Evolutionary conservation across 441 rosid species (phyloP).

Genomic region (Populus hybrid): DNA sequence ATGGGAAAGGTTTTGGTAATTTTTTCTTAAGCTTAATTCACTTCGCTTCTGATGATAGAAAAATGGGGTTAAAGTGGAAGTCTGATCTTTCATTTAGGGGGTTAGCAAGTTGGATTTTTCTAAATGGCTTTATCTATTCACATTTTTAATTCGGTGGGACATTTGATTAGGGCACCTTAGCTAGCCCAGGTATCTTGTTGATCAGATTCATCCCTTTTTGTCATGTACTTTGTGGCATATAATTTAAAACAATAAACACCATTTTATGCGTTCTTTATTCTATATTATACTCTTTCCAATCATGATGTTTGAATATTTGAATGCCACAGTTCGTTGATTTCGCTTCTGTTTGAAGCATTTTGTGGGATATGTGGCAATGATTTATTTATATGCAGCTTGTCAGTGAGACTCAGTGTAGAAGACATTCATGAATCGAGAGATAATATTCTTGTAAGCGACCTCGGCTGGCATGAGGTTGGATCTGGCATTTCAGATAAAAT

Average conservation of each 20-base stretch:
- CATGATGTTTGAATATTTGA: background rate
- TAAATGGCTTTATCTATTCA: conserved; percentile 22
- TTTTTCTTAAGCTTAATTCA: background rate
- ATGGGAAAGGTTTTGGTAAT: background rate
- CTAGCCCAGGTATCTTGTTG: background rate
- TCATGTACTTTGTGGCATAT: conserved; percentile 18
- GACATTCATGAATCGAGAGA: background rate
- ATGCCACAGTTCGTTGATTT: background rate
- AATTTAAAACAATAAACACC: conserved; percentile 6
- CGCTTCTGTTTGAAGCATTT: background rate
- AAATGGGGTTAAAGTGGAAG: conserved; percentile 18
- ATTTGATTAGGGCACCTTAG: conserved; percentile 1
- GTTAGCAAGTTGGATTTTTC: conserved; percentile 31
- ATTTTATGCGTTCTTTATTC: background rate
- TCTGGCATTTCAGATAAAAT: background rate
- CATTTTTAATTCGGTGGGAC: conserved; percentile 26
- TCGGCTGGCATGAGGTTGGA: background rate
- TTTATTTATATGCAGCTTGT: background rate
- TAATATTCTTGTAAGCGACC: background rate
- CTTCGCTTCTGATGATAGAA: background rate
- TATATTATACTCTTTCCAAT: background rate
- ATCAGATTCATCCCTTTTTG: conserved; percentile 5
- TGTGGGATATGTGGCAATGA: background rate
- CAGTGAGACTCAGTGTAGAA: background rate
- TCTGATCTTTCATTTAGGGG: conserved; percentile 22